Evolutionary conservation across 805 yeast genomes (phyloP).

Genomic region (Yarrowia alimentaria): DNA sequence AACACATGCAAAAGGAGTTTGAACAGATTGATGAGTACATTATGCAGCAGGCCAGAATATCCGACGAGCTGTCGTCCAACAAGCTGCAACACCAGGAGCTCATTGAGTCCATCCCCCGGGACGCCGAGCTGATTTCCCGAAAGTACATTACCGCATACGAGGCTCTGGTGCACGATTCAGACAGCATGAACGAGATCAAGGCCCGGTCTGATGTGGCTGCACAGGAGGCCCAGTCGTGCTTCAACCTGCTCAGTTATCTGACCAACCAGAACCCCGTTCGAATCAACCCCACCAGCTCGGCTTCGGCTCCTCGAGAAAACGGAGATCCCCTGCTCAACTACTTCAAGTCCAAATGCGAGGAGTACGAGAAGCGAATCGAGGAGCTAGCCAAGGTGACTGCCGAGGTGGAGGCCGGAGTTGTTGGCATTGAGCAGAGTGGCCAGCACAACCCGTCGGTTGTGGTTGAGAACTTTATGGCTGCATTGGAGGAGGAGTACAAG

Average conservation of each 20-base stretch:
- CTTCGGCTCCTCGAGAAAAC: constrained; percentile 36
- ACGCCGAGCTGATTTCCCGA: constrained; percentile 51
- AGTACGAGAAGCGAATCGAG: constrained; percentile 45
- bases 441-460: constrained; percentile 29
- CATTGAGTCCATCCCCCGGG: constrained; percentile 54
- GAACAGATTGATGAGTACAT: constrained; percentile 57
- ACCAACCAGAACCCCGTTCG: constrained; percentile 39
- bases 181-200: constrained; percentile 37
- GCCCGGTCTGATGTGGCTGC: constrained; percentile 32
- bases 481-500: constrained; percentile 56
- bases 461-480: constrained; percentile 35
- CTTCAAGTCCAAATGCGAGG: constrained; percentile 48
- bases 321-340: constrained; percentile 50
- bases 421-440: constrained; percentile 36
- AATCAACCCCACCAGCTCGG: constrained; percentile 18
- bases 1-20: constrained; percentile 51
- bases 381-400: constrained; percentile 37
- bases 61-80: constrained; percentile 50
- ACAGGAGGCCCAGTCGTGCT: constrained; percentile 38
- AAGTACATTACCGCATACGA: constrained; percentile 52
- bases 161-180: constrained; percentile 52
- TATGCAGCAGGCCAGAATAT: constrained; percentile 51
- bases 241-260: constrained; percentile 34
- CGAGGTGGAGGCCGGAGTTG: constrained; percentile 40
- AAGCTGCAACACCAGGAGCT: constrained; percentile 45